phyloP scores from a whole-genome alignment of 192 early-diverging fungal genomes.

The Martensiomyces pterosporus region DNA sequence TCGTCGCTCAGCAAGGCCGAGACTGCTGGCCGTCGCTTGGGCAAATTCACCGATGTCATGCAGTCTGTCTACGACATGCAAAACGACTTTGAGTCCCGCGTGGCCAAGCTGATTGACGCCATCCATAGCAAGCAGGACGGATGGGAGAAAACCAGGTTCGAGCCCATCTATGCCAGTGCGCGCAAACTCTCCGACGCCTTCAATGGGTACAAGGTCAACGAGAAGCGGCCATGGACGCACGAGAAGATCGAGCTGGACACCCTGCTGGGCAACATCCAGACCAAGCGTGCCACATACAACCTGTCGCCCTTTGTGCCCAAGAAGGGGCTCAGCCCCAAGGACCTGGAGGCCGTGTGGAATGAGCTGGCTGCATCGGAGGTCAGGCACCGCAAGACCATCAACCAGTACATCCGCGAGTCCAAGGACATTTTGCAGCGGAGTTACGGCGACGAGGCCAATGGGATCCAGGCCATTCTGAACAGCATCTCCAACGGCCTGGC shows the following conservation, averaged over 20 bases:
- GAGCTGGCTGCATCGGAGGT: slow-evolving; percentile 70
- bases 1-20: slow-evolving; percentile 78
- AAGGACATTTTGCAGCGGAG: slow-evolving; percentile 75
- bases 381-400: slow-evolving; percentile 74
- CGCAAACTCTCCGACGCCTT: slow-evolving; percentile 70
- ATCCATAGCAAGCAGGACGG: slow-evolving; percentile 58
- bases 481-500: slow-evolving; percentile 62
- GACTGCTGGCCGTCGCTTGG: slow-evolving; percentile 85
- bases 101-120: slow-evolving; percentile 64
- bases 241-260: slow-evolving; percentile 90
- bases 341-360: slow-evolving; percentile 79
- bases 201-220: slow-evolving; percentile 75
- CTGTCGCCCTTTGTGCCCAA: slow-evolving; percentile 81
- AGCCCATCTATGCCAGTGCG: slow-evolving; percentile 69
- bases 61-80: slow-evolving; percentile 89
- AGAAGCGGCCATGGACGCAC: slow-evolving; percentile 83
- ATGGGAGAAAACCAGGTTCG: slow-evolving; percentile 67
- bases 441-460: slow-evolving; percentile 82
- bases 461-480: slow-evolving; percentile 69
- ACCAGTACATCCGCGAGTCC: slow-evolving; percentile 76
- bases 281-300: slow-evolving; percentile 94
- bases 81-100: slow-evolving; percentile 88
- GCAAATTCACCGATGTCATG: slow-evolving; percentile 88
- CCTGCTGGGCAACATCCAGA: slow-evolving; percentile 92
- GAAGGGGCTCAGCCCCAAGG: slow-evolving; percentile 56